These are phyloP conservation scores for Erodium maritimum DNA, from an alignment of 345 rosid species.

Conservation along the genomic window DNA sequence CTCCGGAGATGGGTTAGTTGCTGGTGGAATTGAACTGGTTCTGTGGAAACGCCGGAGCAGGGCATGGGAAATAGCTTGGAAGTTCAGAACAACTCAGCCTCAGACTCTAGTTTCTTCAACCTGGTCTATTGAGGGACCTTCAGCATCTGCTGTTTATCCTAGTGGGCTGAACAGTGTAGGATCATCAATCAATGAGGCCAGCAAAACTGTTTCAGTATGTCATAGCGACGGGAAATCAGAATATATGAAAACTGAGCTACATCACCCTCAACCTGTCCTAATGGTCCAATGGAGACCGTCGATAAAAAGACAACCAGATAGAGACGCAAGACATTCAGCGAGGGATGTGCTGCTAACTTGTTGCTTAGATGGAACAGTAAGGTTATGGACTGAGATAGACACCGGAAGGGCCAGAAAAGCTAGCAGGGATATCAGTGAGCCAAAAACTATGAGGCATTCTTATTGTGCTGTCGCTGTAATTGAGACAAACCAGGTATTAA, in stretches of 20 bases:
- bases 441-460: conserved; percentile 16
- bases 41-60: conserved; percentile 65
- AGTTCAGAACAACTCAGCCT: conserved; percentile 41
- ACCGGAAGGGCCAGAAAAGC: conserved; percentile 42
- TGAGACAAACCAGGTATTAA: conserved; percentile 52
- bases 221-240: conserved; percentile 35
- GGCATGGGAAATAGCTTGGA: conserved; percentile 89
- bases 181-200: conserved; percentile 17
- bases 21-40: conserved; percentile 62
- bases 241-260: conserved; percentile 31
- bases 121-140: conserved; percentile 66
- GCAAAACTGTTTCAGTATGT: conserved; percentile 41
- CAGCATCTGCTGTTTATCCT: conserved; percentile 47
- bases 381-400: conserved; percentile 81
- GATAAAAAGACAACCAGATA: conserved; percentile 21
- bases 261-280: conserved; percentile 64
- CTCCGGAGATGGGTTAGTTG: conserved; percentile 74
- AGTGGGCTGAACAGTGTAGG: conserved; percentile 20
- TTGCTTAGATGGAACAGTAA: conserved; percentile 77
- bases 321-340: conserved; percentile 18
- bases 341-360: conserved; percentile 66
- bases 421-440: conserved; percentile 36
- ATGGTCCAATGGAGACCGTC: conserved; percentile 84
- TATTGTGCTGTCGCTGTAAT: conserved; percentile 69
- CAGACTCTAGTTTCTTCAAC: conserved; percentile 75